Evolutionary conservation across 257 asterid genomes (phyloP), one percentile per base, ranked within the genome.

Genomic region (Solanum pennellii): DNA sequence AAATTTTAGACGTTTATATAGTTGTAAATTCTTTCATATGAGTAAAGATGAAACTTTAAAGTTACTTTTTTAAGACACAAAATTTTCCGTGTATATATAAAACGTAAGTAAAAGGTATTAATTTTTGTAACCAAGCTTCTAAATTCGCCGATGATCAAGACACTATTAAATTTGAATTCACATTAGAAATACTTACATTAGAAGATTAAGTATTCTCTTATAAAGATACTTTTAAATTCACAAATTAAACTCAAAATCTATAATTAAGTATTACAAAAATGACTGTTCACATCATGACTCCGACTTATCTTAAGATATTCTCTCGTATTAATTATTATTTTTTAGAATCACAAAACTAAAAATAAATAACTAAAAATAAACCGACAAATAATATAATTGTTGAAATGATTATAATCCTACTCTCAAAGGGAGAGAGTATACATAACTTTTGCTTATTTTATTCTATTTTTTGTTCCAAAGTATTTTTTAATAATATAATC

Each of bases 301-400:
- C 5, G 2, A 23, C 14, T 21, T 62, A 62, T 62, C 11, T n/a
- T 62, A 62, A 7, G 2, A 1, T 62, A 7, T 56, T 20, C 5
- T 20, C 11, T 7, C 0, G 0, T 59, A 59, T 8, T 59, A 59
- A 59, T 20, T 3, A 20, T 20, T 59, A 62, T 62, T 62, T 62
- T 1, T 62, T 23, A 62, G 3, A 9, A 0, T 1, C 2, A 1
- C 1, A 23, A 60, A 60, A 60, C 23, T 0, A 0, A 60, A 21
- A 60, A 9, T 60, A 0, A 21, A 60, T 12, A 23, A 60, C 0
- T 60, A 60, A 60, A 60, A 60, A 23, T 60, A 1, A 25, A 33
- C 2, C 1, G 2, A 20, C 0, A 1, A 9, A 16, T 5, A 3
- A 66, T 4, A 33, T 35, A 35, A 35, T 35, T 35, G 16, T 7